Conservation (phyloP, 192 early-diverging fungal genomes). For the Umbelopsis vinacea region DNA sequence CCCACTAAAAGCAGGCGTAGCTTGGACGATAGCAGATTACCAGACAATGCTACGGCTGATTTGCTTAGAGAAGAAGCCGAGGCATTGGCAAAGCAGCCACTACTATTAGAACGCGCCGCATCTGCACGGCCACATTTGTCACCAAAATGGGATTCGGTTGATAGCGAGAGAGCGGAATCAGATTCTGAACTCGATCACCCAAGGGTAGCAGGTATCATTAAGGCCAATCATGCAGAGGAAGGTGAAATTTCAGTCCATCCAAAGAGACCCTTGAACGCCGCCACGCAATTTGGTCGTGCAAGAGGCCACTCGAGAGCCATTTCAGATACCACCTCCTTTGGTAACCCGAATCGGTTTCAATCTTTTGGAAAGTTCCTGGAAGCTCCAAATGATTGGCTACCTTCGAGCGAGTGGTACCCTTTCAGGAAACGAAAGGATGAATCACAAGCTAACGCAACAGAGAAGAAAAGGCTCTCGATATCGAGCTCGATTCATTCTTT, state of each 20-base stretch:
- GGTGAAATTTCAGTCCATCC: neutral
- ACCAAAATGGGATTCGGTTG: neutral
- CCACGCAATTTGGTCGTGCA: neutral
- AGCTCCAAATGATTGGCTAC: conserved; percentile 9
- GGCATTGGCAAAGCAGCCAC: conserved; percentile 25
- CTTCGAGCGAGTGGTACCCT: conserved; percentile 8
- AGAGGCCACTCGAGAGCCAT: conserved; percentile 27
- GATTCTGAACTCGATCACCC: conserved; percentile 12
- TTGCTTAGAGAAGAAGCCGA: neutral
- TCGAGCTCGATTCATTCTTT: conserved; percentile 7
- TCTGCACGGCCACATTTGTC: conserved; percentile 20
- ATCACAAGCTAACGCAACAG: neutral
- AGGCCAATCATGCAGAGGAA: neutral
- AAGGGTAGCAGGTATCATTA: neutral
- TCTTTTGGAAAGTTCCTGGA: conserved; percentile 29
- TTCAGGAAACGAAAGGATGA: conserved; percentile 15
- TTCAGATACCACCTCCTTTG: conserved; percentile 15
- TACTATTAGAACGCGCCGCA: conserved; percentile 13
- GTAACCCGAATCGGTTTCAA: conserved; percentile 11
- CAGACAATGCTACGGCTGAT: neutral
- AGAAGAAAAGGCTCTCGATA: neutral
- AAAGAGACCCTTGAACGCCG: neutral
- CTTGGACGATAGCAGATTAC: conserved; percentile 17
- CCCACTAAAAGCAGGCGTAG: neutral
- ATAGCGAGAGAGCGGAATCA: conserved; percentile 17